Base-by-base conservation (phyloP, 2,329 filamentous ascomycete species). In the Escovopsis weberi region DNA sequence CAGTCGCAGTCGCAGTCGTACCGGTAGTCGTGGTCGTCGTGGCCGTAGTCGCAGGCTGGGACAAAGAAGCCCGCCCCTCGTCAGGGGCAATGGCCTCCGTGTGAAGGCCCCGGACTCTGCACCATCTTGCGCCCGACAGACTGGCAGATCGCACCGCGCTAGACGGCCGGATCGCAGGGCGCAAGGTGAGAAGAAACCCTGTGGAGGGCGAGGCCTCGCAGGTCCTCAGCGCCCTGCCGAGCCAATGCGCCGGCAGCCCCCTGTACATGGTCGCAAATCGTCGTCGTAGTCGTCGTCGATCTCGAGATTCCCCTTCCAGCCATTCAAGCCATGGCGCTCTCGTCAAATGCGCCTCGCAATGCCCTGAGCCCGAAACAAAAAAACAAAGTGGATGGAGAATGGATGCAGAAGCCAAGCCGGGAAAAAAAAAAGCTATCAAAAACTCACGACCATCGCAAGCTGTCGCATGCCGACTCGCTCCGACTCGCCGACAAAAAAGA, bases 171-270 rank as follows among this genome's bases (percentile, higher is more conserved):
- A 66, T 49, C 4, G 62, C 59, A 33, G 70, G 70, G 51, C 69
- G 73, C 15, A 74, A 55, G 48, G 69, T 73, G 1, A 67, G 45
- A 19, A 69, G 69, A 33, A 72, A 53, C 37, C 68, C 63, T 26
- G 61, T 45, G 2, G 54, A 51, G 26, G 55, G 43, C 8, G 60
- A 50, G 26, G 53, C 52, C 42, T 69, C 67, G 26, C 58, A 56
- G 7, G 68, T 61, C n/a, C 60, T 61, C 39, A 70, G 49, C 12
- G 64, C 64, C 44, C 59, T 58, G 34, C 59, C 61, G 26, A 70
- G 57, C 61, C 65, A 67, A 57, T 59, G 58, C 39, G 59, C 60
- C 39, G 64, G 54, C 36, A 66, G 53, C 44, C 61, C 63, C 38
- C 66, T 62, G 52, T 69, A 67, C 68, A 71, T 70, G 38, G 34